phyloP scores from a whole-genome alignment of 2,329 filamentous ascomycete genomes.

The Aspergillus pseudoterreus region DNA sequence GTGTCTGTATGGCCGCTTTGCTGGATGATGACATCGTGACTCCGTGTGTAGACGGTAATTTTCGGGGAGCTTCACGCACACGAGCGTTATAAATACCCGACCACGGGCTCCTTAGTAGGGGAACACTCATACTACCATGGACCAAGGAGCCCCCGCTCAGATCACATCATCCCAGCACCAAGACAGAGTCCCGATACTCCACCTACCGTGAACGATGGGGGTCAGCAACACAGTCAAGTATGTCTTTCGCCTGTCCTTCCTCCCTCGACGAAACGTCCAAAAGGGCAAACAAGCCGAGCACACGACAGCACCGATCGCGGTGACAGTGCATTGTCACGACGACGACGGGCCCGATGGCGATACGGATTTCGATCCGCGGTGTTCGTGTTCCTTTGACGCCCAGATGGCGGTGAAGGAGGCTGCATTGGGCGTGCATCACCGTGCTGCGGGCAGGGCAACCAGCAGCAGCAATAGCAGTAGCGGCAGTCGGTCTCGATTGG shows the following conservation, averaged over 20 bases:
- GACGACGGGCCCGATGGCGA: not conserved
- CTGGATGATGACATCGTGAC: too few species aligned
- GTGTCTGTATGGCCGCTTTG: too few species aligned
- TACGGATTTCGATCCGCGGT: not conserved
- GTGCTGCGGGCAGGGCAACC: conserved; percentile 7
- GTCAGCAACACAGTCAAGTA: conserved; percentile 17
- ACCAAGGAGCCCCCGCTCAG: not conserved
- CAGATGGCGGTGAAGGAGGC: conserved; percentile 17
- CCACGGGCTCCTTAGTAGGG: too few species aligned
- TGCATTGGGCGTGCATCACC: conserved; percentile 9
- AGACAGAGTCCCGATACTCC: conserved; percentile 2
- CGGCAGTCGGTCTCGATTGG: conserved; percentile 13
- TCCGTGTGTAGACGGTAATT: too few species aligned
- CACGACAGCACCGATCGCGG: not conserved
- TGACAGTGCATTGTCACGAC: conserved; percentile 2
- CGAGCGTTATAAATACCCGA: too few species aligned
- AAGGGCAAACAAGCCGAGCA: conserved; percentile 12
- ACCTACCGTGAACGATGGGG: conserved; percentile 10
- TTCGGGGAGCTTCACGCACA: too few species aligned
- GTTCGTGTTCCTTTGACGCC: not conserved
- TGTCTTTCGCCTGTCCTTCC: conserved; percentile 17
- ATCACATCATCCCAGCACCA: not conserved
- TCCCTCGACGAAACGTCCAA: conserved; percentile 11
- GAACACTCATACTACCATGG: too few species aligned
- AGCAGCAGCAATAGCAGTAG: conserved; percentile 9